These are phyloP conservation scores for Cyclotella distinguenda DNA, from an alignment of 108 stramenopile genomes.

Conservation along the genomic window DNA sequence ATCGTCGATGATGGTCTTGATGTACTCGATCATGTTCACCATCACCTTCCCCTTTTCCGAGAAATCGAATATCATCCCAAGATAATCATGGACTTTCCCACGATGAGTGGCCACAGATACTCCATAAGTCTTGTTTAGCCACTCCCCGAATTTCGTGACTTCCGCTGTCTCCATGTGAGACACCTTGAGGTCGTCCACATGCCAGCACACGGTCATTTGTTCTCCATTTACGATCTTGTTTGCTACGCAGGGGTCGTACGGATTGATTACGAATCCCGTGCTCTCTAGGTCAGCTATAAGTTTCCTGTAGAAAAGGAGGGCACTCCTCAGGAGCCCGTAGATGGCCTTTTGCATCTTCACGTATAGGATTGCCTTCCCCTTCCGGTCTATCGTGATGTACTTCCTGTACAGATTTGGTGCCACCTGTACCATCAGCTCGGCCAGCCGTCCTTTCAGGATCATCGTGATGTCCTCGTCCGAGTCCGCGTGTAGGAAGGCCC, in stretches of 20 bases:
- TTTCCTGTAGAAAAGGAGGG: background rate
- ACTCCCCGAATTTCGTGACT: background rate
- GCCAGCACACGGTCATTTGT: slow-evolving; percentile 1
- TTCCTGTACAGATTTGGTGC: background rate
- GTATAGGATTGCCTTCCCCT: background rate
- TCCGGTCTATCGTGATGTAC: background rate
- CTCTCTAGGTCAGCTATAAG: background rate
- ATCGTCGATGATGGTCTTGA: background rate
- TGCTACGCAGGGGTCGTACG: background rate
- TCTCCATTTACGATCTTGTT: background rate
- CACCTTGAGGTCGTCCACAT: background rate
- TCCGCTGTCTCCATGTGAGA: background rate
- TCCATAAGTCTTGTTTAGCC: too few species aligned
- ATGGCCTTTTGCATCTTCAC: background rate
- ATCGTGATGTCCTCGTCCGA: background rate
- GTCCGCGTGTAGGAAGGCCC: background rate
- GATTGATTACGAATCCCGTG: background rate
- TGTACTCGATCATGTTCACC: background rate
- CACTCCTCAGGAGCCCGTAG: background rate
- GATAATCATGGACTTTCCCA: background rate
- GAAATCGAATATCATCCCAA: background rate
- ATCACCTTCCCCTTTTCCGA: background rate
- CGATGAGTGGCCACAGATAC: background rate
- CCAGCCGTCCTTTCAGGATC: background rate
- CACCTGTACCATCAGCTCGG: background rate